A percentile compares a stretch with the other conserved stretches of the same genome.
Evolutionary conservation across 495 filamentous ascomycete species (phyloP).

Genomic region (Aspergillus biplanus): DNA sequence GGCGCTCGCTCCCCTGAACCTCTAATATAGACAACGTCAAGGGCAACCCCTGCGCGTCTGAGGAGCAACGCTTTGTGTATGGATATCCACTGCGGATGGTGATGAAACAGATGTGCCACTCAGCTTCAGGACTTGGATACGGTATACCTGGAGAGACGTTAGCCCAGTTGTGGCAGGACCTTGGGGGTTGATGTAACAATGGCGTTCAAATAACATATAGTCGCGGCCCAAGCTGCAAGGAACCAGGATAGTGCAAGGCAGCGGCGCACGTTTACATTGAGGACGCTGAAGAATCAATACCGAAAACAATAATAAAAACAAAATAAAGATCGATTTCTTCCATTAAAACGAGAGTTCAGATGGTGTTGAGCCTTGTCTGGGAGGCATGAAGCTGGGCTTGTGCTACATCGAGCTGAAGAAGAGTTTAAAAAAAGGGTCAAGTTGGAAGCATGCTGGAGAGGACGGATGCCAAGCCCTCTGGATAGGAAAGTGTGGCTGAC

Average conservation of each 20-base stretch:
- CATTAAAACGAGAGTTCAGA: no score
- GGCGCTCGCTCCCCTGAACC: not conserved
- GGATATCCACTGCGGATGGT: not conserved
- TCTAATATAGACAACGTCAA: not conserved
- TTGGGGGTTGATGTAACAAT: not conserved
- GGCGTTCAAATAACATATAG: not conserved
- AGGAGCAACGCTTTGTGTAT: not conserved
- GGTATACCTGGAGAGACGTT: not conserved
- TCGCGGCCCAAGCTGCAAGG: not conserved
- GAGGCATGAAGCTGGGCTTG: not conserved
- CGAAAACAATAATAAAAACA: no score
- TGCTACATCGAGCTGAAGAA: not conserved
- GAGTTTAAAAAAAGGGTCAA: not conserved
- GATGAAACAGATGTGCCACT: not conserved
- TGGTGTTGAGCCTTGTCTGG: no score
- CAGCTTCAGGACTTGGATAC: not conserved
- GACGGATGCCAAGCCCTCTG: not conserved
- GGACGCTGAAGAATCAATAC: no score
- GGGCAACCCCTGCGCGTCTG: not conserved
- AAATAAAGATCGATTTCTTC: no score
- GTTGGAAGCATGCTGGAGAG: not conserved
- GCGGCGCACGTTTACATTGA: no score
- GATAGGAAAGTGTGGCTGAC: not conserved
- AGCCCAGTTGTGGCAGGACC: not conserved
- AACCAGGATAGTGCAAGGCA: not conserved